phyloP scores from a whole-genome alignment of 257 asterid genomes.

The Solanum clarkiae region DNA sequence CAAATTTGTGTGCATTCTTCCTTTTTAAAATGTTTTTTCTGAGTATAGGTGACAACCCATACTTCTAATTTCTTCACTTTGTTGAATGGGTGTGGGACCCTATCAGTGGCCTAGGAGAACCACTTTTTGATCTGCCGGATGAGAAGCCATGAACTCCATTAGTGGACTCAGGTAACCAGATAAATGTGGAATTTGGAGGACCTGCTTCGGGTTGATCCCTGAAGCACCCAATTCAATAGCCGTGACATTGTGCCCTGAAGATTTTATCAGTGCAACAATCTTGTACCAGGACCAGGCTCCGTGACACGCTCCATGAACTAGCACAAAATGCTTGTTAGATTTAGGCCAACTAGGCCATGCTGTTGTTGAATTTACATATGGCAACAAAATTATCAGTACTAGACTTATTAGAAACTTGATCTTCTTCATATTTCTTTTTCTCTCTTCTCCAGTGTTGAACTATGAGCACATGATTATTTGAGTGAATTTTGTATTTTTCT shows the following conservation, averaged over 20 bases:
- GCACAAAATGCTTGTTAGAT: constrained; percentile 10
- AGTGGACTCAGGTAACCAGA: constrained; percentile 17
- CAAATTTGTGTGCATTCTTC: too few species aligned
- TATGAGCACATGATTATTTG: neutral
- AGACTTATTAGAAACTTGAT: neutral
- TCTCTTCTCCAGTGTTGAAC: neutral
- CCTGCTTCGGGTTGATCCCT: constrained; percentile 13
- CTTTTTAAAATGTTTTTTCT: too few species aligned
- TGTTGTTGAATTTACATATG: neutral
- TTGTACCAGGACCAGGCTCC: constrained; percentile 36
- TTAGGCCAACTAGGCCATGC: neutral
- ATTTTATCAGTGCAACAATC: constrained; percentile 5
- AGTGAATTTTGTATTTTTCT: neutral
- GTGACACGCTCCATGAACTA: constrained; percentile 21
- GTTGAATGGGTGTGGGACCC: too few species aligned
- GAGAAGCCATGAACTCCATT: constrained; percentile 14
- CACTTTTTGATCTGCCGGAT: constrained; percentile 10
- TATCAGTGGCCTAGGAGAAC: constrained; percentile 5
- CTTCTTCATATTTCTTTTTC: neutral
- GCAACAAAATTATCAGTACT: neutral
- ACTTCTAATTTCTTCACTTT: too few species aligned
- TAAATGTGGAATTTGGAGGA: neutral
- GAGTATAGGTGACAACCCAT: too few species aligned
- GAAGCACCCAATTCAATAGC: constrained; percentile 23
- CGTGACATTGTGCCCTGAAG: constrained; percentile 19